phyloP scores from a whole-genome alignment of 176 grass and related monocot species.

The Zea mays region Zm-B73-REFERENCE-NAM-5.0 NC_050100.1:158342501-158343000 shows the following conservation, averaged over 20 bases:
- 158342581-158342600: background rate
- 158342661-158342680: background rate
- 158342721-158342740: slow-evolving; percentile 19
- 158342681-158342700: background rate
- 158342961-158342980: background rate
- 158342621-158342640: slow-evolving; percentile 11
- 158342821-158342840: background rate
- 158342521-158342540: slow-evolving; percentile 32
- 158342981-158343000: too few species aligned
- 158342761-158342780: slow-evolving; percentile 43
- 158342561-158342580: too few species aligned
- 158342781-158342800: slow-evolving; percentile 21
- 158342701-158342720: background rate
- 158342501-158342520: background rate
- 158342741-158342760: slow-evolving; percentile 35
- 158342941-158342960: background rate
- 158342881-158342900: background rate
- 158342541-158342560: background rate
- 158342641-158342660: background rate
- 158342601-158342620: background rate
- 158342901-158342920: background rate
- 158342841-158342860: background rate
- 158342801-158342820: background rate
- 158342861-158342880: background rate
- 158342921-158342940: slow-evolving; percentile 1